Base-by-base conservation (phyloP, 805 yeast genomes). In the Ogataea trehaloabstinens region DNA sequence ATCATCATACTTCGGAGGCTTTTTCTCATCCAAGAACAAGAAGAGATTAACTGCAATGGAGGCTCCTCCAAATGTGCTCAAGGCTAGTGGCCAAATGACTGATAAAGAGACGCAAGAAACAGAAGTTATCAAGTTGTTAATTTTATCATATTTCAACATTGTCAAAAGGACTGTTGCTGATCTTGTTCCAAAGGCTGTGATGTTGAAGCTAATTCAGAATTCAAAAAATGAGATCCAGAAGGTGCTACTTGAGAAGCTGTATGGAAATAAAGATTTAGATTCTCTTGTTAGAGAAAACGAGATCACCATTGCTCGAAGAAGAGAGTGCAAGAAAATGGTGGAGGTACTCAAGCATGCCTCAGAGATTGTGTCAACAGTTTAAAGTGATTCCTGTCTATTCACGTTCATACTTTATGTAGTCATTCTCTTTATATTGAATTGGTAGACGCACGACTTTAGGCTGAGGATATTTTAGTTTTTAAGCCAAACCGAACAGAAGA, bases 61-160 rank as follows among this genome's bases (percentile, higher is more conserved):
- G 65, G 91, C 98, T 3, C 99, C 99, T 35, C 99, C 99, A 29
- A 80, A 95, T 24, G 90, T 89, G 5, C 77, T 91, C 56, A 84
- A 90, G 63, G 98, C 98, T 6, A 80, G 91, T 16, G 96, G 97
- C 35, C 75, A 80, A 28, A 75, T 93, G 85, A 81, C 95, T 13
- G 99, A 93, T 63, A 82, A 97, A 52, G 99, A 93, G 68, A 80
- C 91, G 18, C 83, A 86, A 78, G 99, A 93, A 65, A 91, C 98
- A 2, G 99, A 93, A 60, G 97, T 93, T 27, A 93, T 93, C 60
- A 93, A 93, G 69, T 74, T 93, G 44, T 74, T 93, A 60, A 91
- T 93, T 49, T 77, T 82, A 36, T 87, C 96, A 19, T 93, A 93
- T 66, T 93, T 84, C 69, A 79, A 79, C 57, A 93, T 93, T 60